Evolutionary conservation across 306 rosid genomes (phyloP).

Genomic region (Cicer arietinum): DNA sequence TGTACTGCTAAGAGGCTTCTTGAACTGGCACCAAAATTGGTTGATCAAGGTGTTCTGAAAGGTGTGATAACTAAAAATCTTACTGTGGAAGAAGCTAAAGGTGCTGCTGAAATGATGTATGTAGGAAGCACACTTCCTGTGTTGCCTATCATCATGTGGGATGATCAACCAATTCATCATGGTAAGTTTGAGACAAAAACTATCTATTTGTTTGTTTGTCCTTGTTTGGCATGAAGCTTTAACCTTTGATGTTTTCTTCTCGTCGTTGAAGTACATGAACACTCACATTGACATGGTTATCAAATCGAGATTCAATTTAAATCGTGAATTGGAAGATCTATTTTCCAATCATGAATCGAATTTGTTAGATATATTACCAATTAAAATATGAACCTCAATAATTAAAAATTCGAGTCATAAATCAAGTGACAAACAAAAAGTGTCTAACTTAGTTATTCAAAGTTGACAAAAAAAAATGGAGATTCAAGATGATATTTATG

Average conservation of each 20-base stretch:
- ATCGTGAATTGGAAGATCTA: no score
- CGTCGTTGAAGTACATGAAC: background rate
- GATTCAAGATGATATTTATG: no score
- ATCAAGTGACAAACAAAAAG: no score
- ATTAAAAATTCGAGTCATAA: no score
- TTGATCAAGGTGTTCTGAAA: constrained; percentile 67
- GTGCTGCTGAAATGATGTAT: constrained; percentile 84
- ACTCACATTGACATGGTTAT: background rate
- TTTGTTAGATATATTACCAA: no score
- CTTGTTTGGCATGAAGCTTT: constrained; percentile 33
- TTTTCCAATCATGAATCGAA: no score
- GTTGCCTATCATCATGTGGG: constrained; percentile 83
- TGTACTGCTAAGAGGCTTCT: constrained; percentile 87
- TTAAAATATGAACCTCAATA: no score
- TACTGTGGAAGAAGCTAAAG: constrained; percentile 69
- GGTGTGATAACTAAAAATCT: constrained; percentile 54
- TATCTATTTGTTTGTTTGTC: background rate
- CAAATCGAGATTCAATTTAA: background rate
- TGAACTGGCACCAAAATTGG: constrained; percentile 70
- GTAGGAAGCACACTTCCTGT: constrained; percentile 92
- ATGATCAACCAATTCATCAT: constrained; percentile 73
- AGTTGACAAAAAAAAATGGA: no score
- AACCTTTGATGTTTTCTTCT: constrained; percentile 21
- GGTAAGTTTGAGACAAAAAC: constrained; percentile 55
- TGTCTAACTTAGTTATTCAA: no score